A percentile compares a stretch with the other conserved stretches of the same genome.
These are phyloP conservation scores for Phytophthora crassamura DNA, from an alignment of 352 stramenopile genomes.

Conservation along the genomic window DNA sequence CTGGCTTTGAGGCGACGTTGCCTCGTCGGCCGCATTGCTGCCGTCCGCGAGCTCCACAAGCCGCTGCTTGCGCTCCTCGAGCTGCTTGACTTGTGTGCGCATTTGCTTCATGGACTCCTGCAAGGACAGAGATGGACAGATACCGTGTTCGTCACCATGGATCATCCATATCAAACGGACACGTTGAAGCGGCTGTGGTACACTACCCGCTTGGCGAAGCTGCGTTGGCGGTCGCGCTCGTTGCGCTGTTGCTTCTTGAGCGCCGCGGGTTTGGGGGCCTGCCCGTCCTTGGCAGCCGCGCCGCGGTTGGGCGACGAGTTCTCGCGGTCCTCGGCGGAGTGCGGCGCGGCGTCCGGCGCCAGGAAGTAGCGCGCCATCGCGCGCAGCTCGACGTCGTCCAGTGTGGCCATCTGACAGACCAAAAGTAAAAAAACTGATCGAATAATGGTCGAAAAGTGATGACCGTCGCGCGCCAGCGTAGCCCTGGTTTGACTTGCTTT, in stretches of 20 bases:
- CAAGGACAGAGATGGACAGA: background rate
- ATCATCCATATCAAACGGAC: background rate
- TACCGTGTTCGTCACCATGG: conserved; percentile 1
- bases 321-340: conserved; percentile 7
- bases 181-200: background rate
- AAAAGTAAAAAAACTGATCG: too few species aligned
- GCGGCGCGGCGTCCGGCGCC: conserved; percentile 17
- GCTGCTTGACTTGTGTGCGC: conserved; percentile 46
- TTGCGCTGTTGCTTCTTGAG: conserved; percentile 58
- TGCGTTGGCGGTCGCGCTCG: conserved; percentile 65
- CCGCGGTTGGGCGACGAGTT: conserved; percentile 19
- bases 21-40: background rate
- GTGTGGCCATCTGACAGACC: background rate
- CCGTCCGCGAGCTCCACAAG: conserved; percentile 33
- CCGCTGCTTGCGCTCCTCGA: conserved; percentile 53
- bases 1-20: conserved; percentile 7
- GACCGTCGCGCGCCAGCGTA: conserved; percentile 15
- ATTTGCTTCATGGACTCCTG: conserved; percentile 66
- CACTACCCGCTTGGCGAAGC: conserved; percentile 57
- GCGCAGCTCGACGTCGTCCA: conserved; percentile 13
- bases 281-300: background rate
- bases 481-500: background rate
- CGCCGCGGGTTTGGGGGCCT: conserved; percentile 11
- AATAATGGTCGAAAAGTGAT: conserved; percentile 22
- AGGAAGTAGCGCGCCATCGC: conserved; percentile 34